Evolutionary conservation across 352 stramenopile genomes (phyloP).

Genomic region (Sclerospora graminicola): DNA sequence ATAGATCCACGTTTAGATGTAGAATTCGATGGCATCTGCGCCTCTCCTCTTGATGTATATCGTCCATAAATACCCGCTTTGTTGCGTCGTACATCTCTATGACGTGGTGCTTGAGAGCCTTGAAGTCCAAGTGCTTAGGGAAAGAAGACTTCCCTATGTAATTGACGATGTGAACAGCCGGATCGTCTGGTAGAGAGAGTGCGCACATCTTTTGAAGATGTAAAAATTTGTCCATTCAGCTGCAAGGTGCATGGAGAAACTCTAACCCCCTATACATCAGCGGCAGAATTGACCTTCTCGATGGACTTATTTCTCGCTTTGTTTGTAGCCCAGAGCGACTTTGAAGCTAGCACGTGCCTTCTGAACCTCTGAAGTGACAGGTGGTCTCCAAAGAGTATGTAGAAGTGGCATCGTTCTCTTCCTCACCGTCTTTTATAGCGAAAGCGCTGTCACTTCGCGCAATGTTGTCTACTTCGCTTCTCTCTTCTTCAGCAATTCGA

Average conservation of each 20-base stretch:
- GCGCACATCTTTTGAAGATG: neutral
- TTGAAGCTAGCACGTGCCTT: neutral
- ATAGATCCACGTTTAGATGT: neutral
- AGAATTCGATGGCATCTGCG: neutral
- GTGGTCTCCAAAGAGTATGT: neutral
- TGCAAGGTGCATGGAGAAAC: neutral
- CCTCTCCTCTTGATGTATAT: neutral
- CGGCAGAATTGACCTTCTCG: neutral
- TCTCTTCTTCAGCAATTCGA: neutral
- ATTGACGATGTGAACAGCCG: neutral
- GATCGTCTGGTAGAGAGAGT: neutral
- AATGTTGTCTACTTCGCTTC: neutral
- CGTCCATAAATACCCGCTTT: neutral
- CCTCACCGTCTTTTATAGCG: neutral
- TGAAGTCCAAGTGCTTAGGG: neutral
- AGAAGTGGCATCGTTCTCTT: neutral
- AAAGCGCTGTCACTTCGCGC: neutral
- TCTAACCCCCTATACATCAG: neutral
- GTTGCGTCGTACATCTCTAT: neutral
- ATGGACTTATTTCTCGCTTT: neutral
- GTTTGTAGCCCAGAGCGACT: neutral
- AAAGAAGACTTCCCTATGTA: neutral
- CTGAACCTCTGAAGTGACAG: neutral
- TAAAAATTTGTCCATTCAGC: neutral
- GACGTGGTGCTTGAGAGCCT: neutral